These are phyloP conservation scores for Fragilariopsis cylindrus DNA, from an alignment of 108 stramenopile genomes.

Conservation along the genomic window DNA sequence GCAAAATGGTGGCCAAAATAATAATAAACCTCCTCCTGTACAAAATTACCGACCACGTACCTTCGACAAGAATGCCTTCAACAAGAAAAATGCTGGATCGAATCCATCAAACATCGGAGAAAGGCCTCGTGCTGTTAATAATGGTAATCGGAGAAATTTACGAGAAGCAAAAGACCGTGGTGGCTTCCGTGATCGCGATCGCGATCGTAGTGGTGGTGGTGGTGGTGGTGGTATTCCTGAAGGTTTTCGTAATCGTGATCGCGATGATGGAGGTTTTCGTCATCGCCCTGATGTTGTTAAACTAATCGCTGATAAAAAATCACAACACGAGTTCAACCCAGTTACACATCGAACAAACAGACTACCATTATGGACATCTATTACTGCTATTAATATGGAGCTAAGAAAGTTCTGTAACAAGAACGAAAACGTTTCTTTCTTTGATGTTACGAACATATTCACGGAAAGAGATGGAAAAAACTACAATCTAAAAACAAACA, in stretches of 20 bases:
- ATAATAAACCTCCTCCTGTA: not conserved
- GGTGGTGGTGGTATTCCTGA: not conserved
- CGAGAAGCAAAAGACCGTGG: conserved; percentile 1
- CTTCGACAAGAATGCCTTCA: not conserved
- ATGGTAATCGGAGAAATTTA: conserved; percentile 1
- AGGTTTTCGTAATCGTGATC: not conserved
- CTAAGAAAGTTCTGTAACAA: conserved; percentile 59
- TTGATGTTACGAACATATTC: conserved; percentile 78
- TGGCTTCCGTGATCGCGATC: not conserved
- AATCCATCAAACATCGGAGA: not conserved
- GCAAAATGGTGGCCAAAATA: not conserved
- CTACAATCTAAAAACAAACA: conserved; percentile 48
- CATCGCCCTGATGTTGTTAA: not conserved
- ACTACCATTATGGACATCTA: conserved; percentile 77
- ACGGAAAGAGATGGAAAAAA: conserved; percentile 36
- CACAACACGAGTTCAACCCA: conserved; percentile 32
- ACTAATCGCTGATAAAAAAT: conserved; percentile 16
- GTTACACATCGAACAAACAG: conserved; percentile 25
- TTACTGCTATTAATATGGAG: conserved; percentile 68
- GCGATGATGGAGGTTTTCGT: conserved; percentile 1
- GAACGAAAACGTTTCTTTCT: conserved; percentile 61
- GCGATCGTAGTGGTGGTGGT: not conserved
- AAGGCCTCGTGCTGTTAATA: not conserved
- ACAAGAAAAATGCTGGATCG: not conserved
- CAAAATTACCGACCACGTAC: no score